Evolutionary conservation across 2,329 filamentous ascomycete species (phyloP).

Genomic region (Phoma herbarum): DNA sequence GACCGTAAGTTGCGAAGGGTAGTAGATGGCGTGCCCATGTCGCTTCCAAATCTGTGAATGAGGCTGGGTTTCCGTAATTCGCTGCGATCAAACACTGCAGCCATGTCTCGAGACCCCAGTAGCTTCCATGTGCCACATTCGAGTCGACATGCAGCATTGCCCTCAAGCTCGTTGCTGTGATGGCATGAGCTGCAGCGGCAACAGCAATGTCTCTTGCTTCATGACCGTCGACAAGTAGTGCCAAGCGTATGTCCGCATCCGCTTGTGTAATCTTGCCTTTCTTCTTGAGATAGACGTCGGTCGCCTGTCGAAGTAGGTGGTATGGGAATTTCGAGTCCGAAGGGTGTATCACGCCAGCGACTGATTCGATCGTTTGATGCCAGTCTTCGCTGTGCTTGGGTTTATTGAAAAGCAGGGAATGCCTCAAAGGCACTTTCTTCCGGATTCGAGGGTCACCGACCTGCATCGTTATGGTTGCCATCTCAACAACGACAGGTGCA

Average conservation of each 20-base stretch:
- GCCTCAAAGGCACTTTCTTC: conserved; percentile 28
- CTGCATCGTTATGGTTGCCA: conserved; percentile 21
- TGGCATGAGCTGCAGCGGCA: conserved; percentile 42
- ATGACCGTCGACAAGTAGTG: conserved; percentile 32
- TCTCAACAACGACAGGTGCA: not conserved
- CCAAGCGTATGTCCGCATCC: conserved; percentile 35
- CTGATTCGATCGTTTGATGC: conserved; percentile 38
- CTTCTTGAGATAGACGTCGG: conserved; percentile 43
- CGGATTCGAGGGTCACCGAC: conserved; percentile 23
- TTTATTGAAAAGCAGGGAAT: conserved; percentile 33
- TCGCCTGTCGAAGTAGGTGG: conserved; percentile 31
- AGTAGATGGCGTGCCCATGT: conserved; percentile 37
- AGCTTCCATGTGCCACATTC: conserved; percentile 39
- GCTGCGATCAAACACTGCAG: conserved; percentile 43
- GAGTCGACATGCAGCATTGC: conserved; percentile 36
- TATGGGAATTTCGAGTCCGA: conserved; percentile 40
- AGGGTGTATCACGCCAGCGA: conserved; percentile 35
- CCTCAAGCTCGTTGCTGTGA: conserved; percentile 36
- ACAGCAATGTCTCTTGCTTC: conserved; percentile 40
- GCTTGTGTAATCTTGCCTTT: conserved; percentile 40
- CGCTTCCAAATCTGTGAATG: conserved; percentile 40
- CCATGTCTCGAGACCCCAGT: conserved; percentile 40
- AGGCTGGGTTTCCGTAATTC: conserved; percentile 33
- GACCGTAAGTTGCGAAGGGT: conserved; percentile 36
- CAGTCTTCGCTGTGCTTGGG: conserved; percentile 42